Conservation (phyloP, 768 basidiomycete species). For the Rhizopogon sp. region DNA sequence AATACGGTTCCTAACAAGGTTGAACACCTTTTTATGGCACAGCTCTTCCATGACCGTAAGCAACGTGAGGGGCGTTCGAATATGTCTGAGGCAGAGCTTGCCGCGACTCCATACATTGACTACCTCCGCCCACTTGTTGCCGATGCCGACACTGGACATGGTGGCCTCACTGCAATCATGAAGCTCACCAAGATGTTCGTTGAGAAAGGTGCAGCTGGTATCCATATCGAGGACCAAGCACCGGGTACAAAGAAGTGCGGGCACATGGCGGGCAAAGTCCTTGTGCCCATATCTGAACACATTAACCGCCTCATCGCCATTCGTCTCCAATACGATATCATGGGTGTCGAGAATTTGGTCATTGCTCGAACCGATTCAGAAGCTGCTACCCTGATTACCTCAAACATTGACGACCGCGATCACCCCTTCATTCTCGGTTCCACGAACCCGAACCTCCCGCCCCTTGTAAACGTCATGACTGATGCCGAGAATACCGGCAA, state of each 20-base stretch:
- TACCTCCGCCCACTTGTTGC: conserved; percentile 94
- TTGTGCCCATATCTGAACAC: conserved; percentile 96
- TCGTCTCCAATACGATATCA: conserved; percentile 95
- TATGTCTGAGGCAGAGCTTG: conserved; percentile 67
- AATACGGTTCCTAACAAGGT: conserved; percentile 99
- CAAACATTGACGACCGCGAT: conserved; percentile 97
- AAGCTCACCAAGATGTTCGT: conserved; percentile 99
- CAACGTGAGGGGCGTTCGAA: conserved; percentile 77
- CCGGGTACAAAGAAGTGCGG: conserved; percentile 96
- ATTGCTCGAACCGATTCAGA: conserved; percentile 96
- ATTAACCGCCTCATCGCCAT: conserved; percentile 98
- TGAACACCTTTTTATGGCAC: conserved; percentile 95
- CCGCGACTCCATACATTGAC: conserved; percentile 69
- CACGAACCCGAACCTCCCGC: conserved; percentile 66
- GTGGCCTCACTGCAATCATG: conserved; percentile 97
- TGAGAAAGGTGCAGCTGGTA: conserved; percentile 96
- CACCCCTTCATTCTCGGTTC: conserved; percentile 94
- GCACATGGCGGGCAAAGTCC: conserved; percentile 93
- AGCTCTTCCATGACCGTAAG: conserved; percentile 98
- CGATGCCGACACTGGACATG: conserved; percentile 97
- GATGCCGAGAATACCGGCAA: conserved; percentile 81
- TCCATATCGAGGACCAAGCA: conserved; percentile 97
- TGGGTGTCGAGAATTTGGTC: conserved; percentile 94
- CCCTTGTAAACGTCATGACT: conserved; percentile 77
- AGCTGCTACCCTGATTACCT: conserved; percentile 93